These are phyloP conservation scores for Botrytis fragariae DNA, from an alignment of 2,329 filamentous ascomycete species.

Conservation along the genomic window DNA sequence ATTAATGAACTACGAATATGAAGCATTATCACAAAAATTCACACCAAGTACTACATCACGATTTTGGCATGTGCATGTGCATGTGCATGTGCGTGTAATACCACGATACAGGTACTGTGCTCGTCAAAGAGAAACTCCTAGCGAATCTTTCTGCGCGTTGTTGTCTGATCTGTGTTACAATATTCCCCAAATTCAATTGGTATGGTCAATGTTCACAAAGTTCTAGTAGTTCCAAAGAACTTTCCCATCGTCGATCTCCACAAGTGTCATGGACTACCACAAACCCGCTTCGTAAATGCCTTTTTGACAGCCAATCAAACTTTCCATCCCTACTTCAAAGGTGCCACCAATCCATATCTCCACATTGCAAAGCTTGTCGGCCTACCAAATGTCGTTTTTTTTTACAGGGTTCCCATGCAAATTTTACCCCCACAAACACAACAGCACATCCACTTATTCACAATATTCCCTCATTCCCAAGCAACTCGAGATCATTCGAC, in stretches of 20 bases:
- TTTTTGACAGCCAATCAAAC: slow-evolving; percentile 7
- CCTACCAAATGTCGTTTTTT: not conserved
- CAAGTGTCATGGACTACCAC: not conserved
- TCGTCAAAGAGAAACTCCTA: not conserved
- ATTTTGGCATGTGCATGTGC: not conserved
- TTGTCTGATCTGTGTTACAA: not conserved
- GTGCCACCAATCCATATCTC: not conserved
- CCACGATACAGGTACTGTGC: not conserved
- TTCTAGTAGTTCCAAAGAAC: slow-evolving; percentile 4
- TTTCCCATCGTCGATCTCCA: slow-evolving; percentile 3
- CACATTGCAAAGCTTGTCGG: not conserved
- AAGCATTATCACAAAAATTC: not conserved
- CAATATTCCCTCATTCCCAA: not conserved
- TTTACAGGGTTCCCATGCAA: not conserved
- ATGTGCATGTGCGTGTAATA: not conserved
- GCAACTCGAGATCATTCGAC: not conserved
- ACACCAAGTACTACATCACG: not conserved
- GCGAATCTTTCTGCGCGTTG: not conserved
- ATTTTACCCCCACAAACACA: not conserved
- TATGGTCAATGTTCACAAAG: not conserved
- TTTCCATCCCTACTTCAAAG: too few relatives aligned
- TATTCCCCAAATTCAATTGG: not conserved
- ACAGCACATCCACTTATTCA: not conserved
- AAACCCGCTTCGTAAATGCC: slow-evolving; percentile 8
- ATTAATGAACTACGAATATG: not conserved